Conservation (phyloP, 345 rosid species). For the Salix viminalis region DNA sequence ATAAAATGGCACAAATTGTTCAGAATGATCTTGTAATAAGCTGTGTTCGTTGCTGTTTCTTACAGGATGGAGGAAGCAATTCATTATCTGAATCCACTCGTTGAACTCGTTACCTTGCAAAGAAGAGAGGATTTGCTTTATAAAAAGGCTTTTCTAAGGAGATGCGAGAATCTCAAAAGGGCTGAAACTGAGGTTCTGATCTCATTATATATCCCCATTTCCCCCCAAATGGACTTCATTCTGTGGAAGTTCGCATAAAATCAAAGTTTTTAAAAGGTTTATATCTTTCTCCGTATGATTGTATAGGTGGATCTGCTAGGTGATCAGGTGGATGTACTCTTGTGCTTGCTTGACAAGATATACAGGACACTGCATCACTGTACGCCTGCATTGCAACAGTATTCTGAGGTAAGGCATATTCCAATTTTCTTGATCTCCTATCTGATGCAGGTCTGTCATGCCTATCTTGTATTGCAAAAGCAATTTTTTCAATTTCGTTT, state of each 20-base stretch:
- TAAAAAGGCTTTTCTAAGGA: conserved; percentile 50
- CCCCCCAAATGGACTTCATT: not conserved
- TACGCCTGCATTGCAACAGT: conserved; percentile 37
- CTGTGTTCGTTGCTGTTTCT: not conserved
- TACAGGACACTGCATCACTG: conserved; percentile 36
- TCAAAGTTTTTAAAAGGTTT: too few species aligned
- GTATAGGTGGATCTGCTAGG: conserved; percentile 77
- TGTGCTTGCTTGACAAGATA: conserved; percentile 46
- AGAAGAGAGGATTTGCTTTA: conserved; percentile 44
- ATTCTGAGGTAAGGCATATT: conserved; percentile 40
- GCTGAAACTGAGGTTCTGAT: conserved; percentile 75
- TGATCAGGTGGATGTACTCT: conserved; percentile 65
- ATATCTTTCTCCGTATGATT: not conserved
- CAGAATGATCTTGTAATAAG: not conserved
- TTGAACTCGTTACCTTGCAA: conserved; percentile 20
- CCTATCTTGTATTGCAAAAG: not conserved
- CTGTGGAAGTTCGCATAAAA: not conserved
- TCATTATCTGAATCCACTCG: conserved; percentile 23
- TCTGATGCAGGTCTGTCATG: not conserved
- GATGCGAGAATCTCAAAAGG: conserved; percentile 64
- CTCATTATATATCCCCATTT: not conserved
- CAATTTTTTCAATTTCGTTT: too few species aligned
- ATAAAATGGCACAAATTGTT: too few species aligned
- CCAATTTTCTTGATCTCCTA: conserved; percentile 4
- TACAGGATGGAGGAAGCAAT: conserved; percentile 52